Evolutionary conservation across 179 eudicot genomes (phyloP).

Genomic region (Beta corolliflora): DNA sequence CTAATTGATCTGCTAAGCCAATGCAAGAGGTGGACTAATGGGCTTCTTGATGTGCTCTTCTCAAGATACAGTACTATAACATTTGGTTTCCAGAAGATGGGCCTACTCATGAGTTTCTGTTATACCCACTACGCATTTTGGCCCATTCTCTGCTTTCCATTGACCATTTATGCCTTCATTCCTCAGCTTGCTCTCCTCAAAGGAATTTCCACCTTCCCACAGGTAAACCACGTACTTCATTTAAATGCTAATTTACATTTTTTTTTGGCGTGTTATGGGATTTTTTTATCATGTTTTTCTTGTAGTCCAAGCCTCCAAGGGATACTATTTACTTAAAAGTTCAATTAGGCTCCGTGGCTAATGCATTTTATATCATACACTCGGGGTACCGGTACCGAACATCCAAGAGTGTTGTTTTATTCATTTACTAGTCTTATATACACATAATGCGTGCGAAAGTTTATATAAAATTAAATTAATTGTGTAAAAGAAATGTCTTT

Average conservation of each 20-base stretch:
- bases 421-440: no score
- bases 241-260: not conserved
- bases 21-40: slow-evolving; percentile 63
- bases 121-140: slow-evolving; percentile 47
- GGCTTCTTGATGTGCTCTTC: slow-evolving; percentile 55
- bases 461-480: no score
- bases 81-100: slow-evolving; percentile 39
- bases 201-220: slow-evolving; percentile 57
- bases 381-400: no score
- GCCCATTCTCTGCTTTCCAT: slow-evolving; percentile 57
- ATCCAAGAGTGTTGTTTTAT: no score
- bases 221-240: slow-evolving; percentile 34
- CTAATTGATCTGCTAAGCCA: slow-evolving; percentile 57
- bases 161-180: slow-evolving; percentile 60
- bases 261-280: not conserved
- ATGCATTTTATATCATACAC: no score
- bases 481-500: no score
- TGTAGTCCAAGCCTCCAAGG: no score
- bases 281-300: no score
- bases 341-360: no score
- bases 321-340: no score
- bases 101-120: slow-evolving; percentile 48
- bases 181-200: slow-evolving; percentile 70
- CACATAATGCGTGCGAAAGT: no score
- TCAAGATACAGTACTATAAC: slow-evolving; percentile 34